phyloP scores from a whole-genome alignment of 2,329 filamentous ascomycete genomes.

The Penicillium polonicum region DNA sequence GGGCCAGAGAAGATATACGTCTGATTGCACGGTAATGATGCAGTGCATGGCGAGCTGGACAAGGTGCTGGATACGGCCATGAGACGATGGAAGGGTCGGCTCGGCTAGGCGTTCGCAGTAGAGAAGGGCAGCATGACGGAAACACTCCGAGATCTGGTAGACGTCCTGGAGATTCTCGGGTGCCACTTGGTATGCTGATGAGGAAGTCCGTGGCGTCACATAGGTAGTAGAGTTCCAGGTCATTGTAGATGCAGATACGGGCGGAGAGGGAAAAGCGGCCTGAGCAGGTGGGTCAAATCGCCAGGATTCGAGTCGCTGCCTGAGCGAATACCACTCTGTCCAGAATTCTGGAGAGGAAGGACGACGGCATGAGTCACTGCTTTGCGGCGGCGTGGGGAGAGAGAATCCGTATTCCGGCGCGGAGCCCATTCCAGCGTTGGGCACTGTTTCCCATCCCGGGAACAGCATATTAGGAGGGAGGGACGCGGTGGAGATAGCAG shows the following conservation, averaged over 20 bases:
- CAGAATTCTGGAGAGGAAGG: slow-evolving; percentile 59
- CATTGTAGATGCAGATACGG: slow-evolving; percentile 18
- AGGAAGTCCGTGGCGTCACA: slow-evolving; percentile 30
- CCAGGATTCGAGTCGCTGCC: slow-evolving; percentile 75
- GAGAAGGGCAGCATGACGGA: slow-evolving; percentile 82
- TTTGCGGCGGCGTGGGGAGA: slow-evolving; percentile 31
- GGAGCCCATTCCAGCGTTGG: slow-evolving; percentile 43
- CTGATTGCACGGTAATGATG: slow-evolving; percentile 73
- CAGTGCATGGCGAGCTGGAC: slow-evolving; percentile 82
- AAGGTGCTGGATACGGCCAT: slow-evolving; percentile 77
- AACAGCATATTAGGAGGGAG: slow-evolving; percentile 39
- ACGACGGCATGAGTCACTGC: slow-evolving; percentile 19
- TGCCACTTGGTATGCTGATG: slow-evolving; percentile 39
- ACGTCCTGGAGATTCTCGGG: slow-evolving; percentile 69
- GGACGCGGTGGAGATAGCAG: slow-evolving; percentile 26
- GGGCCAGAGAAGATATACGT: slow-evolving; percentile 92
- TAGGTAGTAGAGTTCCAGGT: slow-evolving; percentile 25
- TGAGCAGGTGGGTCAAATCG: slow-evolving; percentile 58
- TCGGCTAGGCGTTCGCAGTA: slow-evolving; percentile 86
- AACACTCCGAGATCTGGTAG: slow-evolving; percentile 80
- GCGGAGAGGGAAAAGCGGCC: slow-evolving; percentile 20
- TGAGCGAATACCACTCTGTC: slow-evolving; percentile 81
- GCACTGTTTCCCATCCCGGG: slow-evolving; percentile 21
- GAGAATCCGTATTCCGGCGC: slow-evolving; percentile 27
- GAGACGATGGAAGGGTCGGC: slow-evolving; percentile 68